Evolutionary conservation across 202 grass and related monocot genomes (phyloP), one percentile per base, ranked within the genome.

Genomic region (Digitaria exilis): DNA sequence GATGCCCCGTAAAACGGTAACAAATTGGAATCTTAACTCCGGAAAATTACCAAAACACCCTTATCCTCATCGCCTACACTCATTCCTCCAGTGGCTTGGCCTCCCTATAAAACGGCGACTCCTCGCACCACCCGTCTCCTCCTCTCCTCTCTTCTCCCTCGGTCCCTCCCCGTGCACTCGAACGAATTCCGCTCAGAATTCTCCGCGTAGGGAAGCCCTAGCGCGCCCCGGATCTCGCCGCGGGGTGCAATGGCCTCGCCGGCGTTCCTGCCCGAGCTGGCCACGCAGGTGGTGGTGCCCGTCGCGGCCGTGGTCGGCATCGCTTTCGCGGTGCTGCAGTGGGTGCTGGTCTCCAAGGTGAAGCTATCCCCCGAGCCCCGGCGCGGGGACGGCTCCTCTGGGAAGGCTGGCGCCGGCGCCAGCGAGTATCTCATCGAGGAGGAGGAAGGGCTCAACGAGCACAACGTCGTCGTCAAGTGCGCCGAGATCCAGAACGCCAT

Each of bases 401-500:
- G 65, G 32, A 97, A 97, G 85, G 71, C 88, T 71, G 91, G 87
- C 9, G 85, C 82, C 67, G 91, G 89, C 13, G 74, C 54, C 51
- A 52, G 68, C 75, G 92, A 94, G 55, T 86, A 43, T 83, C 84
- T 97, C 78, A 97, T 97, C 69, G 94, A 97, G 82, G 94, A 94
- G 90, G 94, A 97, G 88, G 94, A 97, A 74, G 94, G 94, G 4
- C 89, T 97, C 80, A 97, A 97, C 84, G 92, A 97, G 74, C 94
- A 94, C 82, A 94, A 97, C 88, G 88, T 94, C 77, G 94, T 97
- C 50, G 88, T 87, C 61, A 97, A 94, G 88, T 97, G 94, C 74
- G 85, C 86, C 35, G 94, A 97, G 78, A 94, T 97, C 89, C 94
- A 97, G 83, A 78, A 6, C 45, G 94, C 94, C 69, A 97, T 94